Base-by-base conservation (phyloP, 495 filamentous ascomycete species). In the Paragyromitra xinjiangensis region DNA sequence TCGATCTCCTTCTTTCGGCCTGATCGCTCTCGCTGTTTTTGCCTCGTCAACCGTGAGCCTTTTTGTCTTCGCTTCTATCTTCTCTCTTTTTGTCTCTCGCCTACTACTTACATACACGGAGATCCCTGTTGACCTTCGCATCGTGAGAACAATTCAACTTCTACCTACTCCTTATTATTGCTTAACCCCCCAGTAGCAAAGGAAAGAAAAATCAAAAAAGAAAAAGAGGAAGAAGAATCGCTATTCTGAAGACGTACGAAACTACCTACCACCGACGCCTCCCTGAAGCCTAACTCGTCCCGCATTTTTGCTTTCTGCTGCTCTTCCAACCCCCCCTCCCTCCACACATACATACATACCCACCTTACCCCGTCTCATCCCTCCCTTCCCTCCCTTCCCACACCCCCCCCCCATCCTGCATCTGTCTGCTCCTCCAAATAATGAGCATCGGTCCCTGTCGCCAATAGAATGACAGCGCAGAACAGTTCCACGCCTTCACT, bases 391-490 rank as follows among this genome's bases (percentile, higher is more conserved):
- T 3, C 29, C 29, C 29, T 34, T 53, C 64, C n/a, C 75, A 61
- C 24, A 44, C 40, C 24, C 40, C 45, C 55, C 12, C 39, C 45
- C 48, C 56, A n/a, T 64, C 59, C 75, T 76, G 64, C 73, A 64
- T 76, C 68, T 63, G 59, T 50, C 74, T 59, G 69, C 74, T 77
- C 66, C 75, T 71, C 58, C 66, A 66, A 78, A 79, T 65, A 79
- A 82, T 82, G 81, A 82, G 80, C 78, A 82, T 80, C 66, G 64
- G 75, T 71, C 80, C 69, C 81, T 80, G 77, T 78, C 81, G 78
- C 81, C 78, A 80, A 82, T 82, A 82, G 81, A 80, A 82, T 82
- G 81, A 83, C 81, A 82, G 72, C 81, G 73, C 81, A 82, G 72
- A 73, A 78, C 63, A 79, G 76, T 73, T 82, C 80, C 69, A 79